Base-by-base conservation (phyloP, 1,284 basidiomycete genomes). In the Exobasidium cylindrosporum region DNA sequence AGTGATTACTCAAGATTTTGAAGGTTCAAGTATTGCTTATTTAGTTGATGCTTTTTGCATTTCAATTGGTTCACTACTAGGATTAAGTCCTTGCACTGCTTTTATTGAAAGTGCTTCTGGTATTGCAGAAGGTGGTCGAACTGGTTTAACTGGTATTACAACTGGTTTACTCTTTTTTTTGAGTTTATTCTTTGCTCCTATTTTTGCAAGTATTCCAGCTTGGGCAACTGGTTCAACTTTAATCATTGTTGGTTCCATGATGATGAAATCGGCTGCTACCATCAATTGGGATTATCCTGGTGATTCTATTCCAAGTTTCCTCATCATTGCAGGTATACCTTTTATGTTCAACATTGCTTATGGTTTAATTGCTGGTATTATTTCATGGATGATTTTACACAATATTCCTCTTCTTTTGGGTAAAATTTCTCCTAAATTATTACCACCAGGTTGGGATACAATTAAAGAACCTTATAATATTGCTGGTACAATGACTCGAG, bases 221-320 rank as follows among this genome's bases (percentile, higher is more conserved):
- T 94, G 91, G 89, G 91, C 91, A 1, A 94, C 91, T 0, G 91
- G 91, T 4, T 88, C 90, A 62, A 90, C 91, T 3, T 83, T 94
- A 53, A 86, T 91, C 64, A 89, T 94, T 64, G 91, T 92, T 43
- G 91, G 91, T 26, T 89, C 88, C 28, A 83, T 93, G 77, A 94
- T 94, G 91, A 90, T 91, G 76, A 85, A 88, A 74, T 92, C 91
- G 75, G 88, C 90, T 13, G 85, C 87, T 44, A 88, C 90, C 62
- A 89, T 94, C 81, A 93, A 92, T 81, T 94, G 91, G 91, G 85
- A 88, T 76, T 94, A 84, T 88, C 45, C 90, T 7, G 75, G 91
- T 29, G 91, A 94, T 78, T 86, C 89, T 14, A 85, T 93, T 1
- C 91, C 91, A 1, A 70, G 68, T 2, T 72, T 67, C 47, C 45